Evolutionary conservation across 2,329 filamentous ascomycete genomes (phyloP).

Genomic region (Beauveria australis): DNA sequence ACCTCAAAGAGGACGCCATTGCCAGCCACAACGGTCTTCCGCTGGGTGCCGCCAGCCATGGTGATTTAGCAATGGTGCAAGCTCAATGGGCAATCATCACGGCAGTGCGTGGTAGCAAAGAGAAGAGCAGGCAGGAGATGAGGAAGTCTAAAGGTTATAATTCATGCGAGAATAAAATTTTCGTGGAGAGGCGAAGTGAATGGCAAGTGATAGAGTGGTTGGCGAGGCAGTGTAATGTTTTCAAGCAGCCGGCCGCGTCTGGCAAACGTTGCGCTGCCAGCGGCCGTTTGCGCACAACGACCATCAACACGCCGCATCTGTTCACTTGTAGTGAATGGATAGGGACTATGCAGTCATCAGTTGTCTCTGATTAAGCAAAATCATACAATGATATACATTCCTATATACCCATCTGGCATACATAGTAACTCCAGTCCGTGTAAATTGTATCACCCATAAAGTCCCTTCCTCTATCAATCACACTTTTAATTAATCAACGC

Average conservation of each 20-base stretch:
- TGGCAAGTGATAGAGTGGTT: neutral
- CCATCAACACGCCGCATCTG: neutral
- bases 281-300: neutral
- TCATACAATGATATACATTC: conserved; percentile 21
- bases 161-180: neutral
- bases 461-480: conserved; percentile 1
- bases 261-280: neutral
- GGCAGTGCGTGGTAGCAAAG: neutral
- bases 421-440: conserved; percentile 21
- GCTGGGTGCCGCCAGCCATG: conserved; percentile 3
- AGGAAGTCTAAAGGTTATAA: neutral
- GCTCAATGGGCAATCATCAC: conserved; percentile 6
- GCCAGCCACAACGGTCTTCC: neutral
- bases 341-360: neutral
- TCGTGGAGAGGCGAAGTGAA: neutral
- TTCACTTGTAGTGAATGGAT: neutral
- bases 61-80: neutral
- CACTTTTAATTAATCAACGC: conserved; percentile 52
- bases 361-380: conserved; percentile 16
- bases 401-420: conserved; percentile 23
- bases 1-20: conserved; percentile 4
- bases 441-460: conserved; percentile 7
- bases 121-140: neutral
- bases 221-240: neutral
- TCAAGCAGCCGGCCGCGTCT: neutral